phyloP scores from a whole-genome alignment of 2,329 filamentous ascomycete species.

The Microdochium nivale region DNA sequence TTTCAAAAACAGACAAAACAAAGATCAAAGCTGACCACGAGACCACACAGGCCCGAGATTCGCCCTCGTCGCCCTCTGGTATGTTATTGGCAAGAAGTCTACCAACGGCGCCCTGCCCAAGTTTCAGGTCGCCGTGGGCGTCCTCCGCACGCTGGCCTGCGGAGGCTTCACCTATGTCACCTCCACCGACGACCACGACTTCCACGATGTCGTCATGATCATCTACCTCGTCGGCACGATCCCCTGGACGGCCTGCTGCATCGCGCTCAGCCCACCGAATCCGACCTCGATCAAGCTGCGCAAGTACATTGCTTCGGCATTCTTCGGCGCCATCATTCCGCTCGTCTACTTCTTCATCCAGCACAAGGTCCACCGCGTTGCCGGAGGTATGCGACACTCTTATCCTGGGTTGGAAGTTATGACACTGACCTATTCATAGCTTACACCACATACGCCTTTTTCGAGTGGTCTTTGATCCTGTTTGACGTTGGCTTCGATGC shows the following conservation, averaged over 20 bases:
- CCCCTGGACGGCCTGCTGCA: constrained; percentile 89
- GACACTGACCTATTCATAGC: constrained; percentile 42
- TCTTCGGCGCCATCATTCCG: constrained; percentile 86
- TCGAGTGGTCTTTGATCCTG: constrained; percentile 92
- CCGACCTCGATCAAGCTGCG: constrained; percentile 76
- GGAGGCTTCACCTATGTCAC: constrained; percentile 98
- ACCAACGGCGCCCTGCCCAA: constrained; percentile 65
- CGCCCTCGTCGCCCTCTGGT: constrained; percentile 84
- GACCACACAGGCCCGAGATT: constrained; percentile 67
- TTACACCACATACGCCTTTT: constrained; percentile 95
- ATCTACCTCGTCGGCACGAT: constrained; percentile 91
- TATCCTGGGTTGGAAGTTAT: not conserved
- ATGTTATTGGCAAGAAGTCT: constrained; percentile 72
- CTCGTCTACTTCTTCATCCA: constrained; percentile 97
- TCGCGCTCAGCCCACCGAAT: constrained; percentile 81
- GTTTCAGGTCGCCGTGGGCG: constrained; percentile 68
- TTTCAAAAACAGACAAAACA: not conserved
- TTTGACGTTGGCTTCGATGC: constrained; percentile 96
- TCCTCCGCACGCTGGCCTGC: constrained; percentile 87
- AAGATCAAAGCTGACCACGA: constrained; percentile 1
- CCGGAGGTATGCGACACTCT: constrained; percentile 64
- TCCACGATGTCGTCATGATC: constrained; percentile 99
- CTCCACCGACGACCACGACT: constrained; percentile 95
- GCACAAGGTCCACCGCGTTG: constrained; percentile 90
- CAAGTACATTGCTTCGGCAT: constrained; percentile 72